Percentiles rank a stretch among this genome's conserved stretches.
phyloP scores from a whole-genome alignment of 306 rosid species.

The Prosopis cineraria region DNA sequence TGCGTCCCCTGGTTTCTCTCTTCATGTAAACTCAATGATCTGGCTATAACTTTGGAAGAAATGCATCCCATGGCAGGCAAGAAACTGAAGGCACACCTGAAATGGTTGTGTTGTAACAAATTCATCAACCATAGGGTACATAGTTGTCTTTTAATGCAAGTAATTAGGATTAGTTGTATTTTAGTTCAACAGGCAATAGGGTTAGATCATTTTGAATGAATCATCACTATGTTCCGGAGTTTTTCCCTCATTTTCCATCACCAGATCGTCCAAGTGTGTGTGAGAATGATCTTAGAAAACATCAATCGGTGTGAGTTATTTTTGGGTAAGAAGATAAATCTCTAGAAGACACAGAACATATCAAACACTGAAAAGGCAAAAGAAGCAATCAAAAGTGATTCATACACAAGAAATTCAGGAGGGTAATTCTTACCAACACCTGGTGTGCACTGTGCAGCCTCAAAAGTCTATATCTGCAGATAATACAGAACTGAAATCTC shows the following conservation, averaged over 20 bases:
- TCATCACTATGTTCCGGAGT: background rate
- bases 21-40: slow-evolving; percentile 48
- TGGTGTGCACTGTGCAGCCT: slow-evolving; percentile 32
- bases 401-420: slow-evolving; percentile 19
- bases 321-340: background rate
- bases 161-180: background rate
- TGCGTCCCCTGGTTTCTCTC: slow-evolving; percentile 39
- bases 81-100: slow-evolving; percentile 32
- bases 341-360: background rate
- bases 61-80: slow-evolving; percentile 51
- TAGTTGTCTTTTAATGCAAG: too few species aligned
- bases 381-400: slow-evolving; percentile 10
- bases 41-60: slow-evolving; percentile 50
- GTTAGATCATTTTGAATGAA: background rate
- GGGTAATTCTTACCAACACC: slow-evolving; percentile 32
- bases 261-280: background rate
- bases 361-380: background rate
- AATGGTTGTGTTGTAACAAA: background rate
- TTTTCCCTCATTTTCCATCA: too few species aligned
- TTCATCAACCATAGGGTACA: background rate
- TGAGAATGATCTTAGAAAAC: background rate
- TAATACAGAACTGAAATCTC: slow-evolving; percentile 20
- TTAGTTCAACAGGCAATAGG: background rate
- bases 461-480: slow-evolving; percentile 28
- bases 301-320: background rate